Base-by-base conservation (phyloP, 495 filamentous ascomycete genomes). In the Podospora pseudopauciseta region DNA sequence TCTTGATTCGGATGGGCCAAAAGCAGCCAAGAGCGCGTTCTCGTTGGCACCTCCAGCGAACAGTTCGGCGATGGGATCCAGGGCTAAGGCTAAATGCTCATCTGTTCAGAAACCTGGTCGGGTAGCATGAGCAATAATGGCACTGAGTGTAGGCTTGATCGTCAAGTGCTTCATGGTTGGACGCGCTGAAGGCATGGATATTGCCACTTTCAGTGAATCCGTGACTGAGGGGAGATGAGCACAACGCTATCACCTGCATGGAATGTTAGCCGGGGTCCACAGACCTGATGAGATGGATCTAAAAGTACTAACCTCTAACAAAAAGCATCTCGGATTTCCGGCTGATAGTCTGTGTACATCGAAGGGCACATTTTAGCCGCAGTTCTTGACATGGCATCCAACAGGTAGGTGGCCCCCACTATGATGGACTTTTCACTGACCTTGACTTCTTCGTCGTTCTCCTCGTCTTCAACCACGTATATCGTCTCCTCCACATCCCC, bases 261-360 rank as follows among this genome's bases (percentile, higher is more conserved):
- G 4, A 54, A 19, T 54, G 66, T 71, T 54, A 71, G 62, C 11
- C 3, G 27, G 20, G 9, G 4, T 32, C n/a, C 11, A 23, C 23
- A 4, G 20, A 26, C 7, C 2, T 3, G 55, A 30, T 34, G 49
- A 57, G 9, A 23, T 30, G 30, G 13, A 30, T 56, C 57, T 59
- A 18, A 16, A 54, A 34, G 7, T 23, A 80, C 86, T 65, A 78
- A 96, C 94, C 95, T 90, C 95, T 84, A 28, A 99, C 95, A 75
- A 99, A 99, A n/a, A 99, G 81, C 95, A 98, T 99, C 76, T 98
- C 96, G 56, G 92, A 94, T 74, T 97, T 94, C 80, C 96, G 96
- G 79, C 93, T 95, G 66, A 93, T 88, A 13, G 92, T 96, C 94
- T 97, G 69, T 49, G 49, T 3, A 2, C 23, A 64, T 59, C 18